phyloP scores from a whole-genome alignment of 495 filamentous ascomycete genomes.

The Lophiostoma macrostomum region DNA sequence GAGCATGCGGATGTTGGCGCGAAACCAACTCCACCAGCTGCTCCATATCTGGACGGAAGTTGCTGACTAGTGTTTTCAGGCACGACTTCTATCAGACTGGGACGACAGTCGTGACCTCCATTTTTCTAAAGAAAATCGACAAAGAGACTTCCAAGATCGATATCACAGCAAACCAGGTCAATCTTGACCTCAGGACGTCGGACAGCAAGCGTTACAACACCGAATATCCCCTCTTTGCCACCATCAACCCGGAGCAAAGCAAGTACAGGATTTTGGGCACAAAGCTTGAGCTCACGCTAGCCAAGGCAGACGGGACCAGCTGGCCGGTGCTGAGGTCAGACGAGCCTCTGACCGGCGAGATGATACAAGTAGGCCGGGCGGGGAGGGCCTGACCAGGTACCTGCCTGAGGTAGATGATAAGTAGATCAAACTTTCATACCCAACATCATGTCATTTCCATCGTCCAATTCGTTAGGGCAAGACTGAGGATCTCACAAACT shows the following conservation, averaged over 20 bases:
- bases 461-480: background rate
- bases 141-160: slow-evolving; percentile 69
- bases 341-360: slow-evolving; percentile 72
- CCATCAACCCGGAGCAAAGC: slow-evolving; percentile 69
- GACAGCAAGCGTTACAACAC: slow-evolving; percentile 81
- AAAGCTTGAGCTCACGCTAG: slow-evolving; percentile 83
- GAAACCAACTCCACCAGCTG: background rate
- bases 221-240: slow-evolving; percentile 69
- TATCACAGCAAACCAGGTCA: slow-evolving; percentile 58
- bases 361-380: slow-evolving; percentile 77
- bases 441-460: background rate
- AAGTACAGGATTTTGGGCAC: slow-evolving; percentile 87
- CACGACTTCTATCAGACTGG: slow-evolving; percentile 95
- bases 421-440: background rate
- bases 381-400: slow-evolving; percentile 33
- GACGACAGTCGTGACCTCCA: slow-evolving; percentile 77
- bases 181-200: slow-evolving; percentile 76
- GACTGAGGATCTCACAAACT: background rate
- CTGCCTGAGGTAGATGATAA: background rate
- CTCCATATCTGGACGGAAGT: background rate
- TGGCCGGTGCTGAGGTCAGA: slow-evolving; percentile 90
- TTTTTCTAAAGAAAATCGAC: slow-evolving; percentile 97
- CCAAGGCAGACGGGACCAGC: slow-evolving; percentile 75
- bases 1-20: slow-evolving; percentile 21
- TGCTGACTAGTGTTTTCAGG: slow-evolving; percentile 46